Evolutionary conservation across 2,329 filamentous ascomycete species (phyloP).

Genomic region (Exophiala phaeomuriformis): DNA sequence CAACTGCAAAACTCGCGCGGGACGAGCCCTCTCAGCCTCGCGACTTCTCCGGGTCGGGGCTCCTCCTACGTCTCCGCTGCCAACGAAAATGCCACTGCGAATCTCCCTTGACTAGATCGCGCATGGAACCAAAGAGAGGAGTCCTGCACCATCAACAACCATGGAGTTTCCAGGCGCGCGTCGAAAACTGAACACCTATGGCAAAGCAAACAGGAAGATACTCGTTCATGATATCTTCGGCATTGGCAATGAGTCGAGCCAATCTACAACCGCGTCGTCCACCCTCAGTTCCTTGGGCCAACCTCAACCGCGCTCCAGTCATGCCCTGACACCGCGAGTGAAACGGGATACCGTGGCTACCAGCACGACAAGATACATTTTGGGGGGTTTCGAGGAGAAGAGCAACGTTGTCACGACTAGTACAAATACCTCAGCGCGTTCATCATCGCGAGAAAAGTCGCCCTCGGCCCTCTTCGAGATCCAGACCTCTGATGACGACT

Average conservation of each 20-base stretch:
- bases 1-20: too few species aligned
- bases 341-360: neutral
- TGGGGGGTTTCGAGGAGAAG: neutral
- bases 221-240: conserved; percentile 23
- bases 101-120: neutral
- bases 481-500: conserved; percentile 25
- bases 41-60: too few species aligned
- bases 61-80: neutral
- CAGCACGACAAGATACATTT: neutral
- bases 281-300: neutral
- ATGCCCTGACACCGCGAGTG: neutral
- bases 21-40: too few species aligned
- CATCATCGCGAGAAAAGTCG: neutral
- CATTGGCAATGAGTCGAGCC: conserved; percentile 1
- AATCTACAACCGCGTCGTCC: neutral
- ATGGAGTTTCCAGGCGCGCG: conserved; percentile 19
- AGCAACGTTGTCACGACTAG: neutral
- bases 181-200: conserved; percentile 36
- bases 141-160: neutral
- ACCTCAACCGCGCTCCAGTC: neutral
- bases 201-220: conserved; percentile 27
- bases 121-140: neutral
- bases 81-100: neutral
- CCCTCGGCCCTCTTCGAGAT: conserved; percentile 24
- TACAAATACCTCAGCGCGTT: neutral